Evolutionary conservation across 1,284 basidiomycete species (phyloP).

Genomic region (Ceratobasidium sp.): DNA sequence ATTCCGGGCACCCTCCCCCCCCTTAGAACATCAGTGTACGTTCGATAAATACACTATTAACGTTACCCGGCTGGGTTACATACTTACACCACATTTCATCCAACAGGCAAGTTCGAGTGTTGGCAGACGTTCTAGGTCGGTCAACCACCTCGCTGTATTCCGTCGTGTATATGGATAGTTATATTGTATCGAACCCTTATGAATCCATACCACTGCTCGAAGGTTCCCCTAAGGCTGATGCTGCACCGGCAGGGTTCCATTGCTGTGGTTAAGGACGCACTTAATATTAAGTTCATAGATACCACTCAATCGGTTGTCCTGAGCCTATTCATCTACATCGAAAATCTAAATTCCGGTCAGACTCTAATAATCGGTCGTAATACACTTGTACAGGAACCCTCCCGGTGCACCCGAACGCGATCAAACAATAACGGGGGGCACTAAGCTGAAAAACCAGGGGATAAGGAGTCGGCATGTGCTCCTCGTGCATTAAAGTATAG

Average conservation of each 20-base stretch:
- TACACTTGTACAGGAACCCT: slow-evolving; percentile 41
- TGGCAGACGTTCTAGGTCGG: too few relatives aligned
- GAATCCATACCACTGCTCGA: background rate
- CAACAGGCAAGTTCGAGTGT: too few relatives aligned
- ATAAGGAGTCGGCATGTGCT: slow-evolving; percentile 11
- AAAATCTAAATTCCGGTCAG: slow-evolving; percentile 61
- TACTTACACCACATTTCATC: too few relatives aligned
- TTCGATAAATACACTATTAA: too few relatives aligned
- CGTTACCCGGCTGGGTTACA: too few relatives aligned
- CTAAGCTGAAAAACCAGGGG: slow-evolving; percentile 47
- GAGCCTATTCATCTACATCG: slow-evolving; percentile 75
- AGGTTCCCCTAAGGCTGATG: background rate
- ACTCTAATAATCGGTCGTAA: too few relatives aligned
- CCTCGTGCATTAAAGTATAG: background rate
- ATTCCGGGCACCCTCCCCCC: too few relatives aligned
- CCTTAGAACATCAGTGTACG: too few relatives aligned
- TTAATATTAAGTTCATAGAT: slow-evolving; percentile 61
- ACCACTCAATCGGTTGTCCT: slow-evolving; percentile 65
- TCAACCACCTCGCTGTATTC: too few relatives aligned
- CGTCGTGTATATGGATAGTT: too few relatives aligned
- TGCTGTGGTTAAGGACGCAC: slow-evolving; percentile 72
- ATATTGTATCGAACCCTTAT: too few relatives aligned
- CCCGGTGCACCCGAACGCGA: slow-evolving; percentile 66
- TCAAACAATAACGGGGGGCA: slow-evolving; percentile 53
- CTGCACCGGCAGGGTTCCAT: slow-evolving; percentile 52